Conservation (phyloP, 2,329 filamentous ascomycete species). For the Orbilia brochopaga region DNA sequence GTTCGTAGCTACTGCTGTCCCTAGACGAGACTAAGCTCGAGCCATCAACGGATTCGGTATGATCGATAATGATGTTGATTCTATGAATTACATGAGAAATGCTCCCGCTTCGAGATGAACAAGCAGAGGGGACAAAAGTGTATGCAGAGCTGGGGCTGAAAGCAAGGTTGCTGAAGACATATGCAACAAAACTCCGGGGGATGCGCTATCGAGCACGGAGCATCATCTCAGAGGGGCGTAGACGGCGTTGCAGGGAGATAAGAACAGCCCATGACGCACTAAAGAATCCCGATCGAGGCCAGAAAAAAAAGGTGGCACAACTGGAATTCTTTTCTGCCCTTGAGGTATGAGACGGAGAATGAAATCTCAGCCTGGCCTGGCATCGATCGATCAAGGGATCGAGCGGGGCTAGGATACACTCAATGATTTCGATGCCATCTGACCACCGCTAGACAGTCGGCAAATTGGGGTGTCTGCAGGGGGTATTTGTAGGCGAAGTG, state of each 20-base stretch:
- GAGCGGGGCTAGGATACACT: conserved; percentile 48
- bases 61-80: conserved; percentile 56
- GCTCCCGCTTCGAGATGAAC: conserved; percentile 34
- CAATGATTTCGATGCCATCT: conserved; percentile 47
- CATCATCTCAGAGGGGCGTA: conserved; percentile 12
- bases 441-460: conserved; percentile 44
- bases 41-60: conserved; percentile 55
- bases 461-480: conserved; percentile 49
- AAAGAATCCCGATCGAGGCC: conserved; percentile 21
- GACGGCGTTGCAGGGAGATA: conserved; percentile 9
- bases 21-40: conserved; percentile 54
- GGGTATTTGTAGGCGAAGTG: conserved; percentile 50
- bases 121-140: conserved; percentile 17
- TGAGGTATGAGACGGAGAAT: conserved; percentile 16
- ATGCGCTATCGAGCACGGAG: background rate
- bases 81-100: conserved; percentile 52
- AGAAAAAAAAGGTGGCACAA: conserved; percentile 20
- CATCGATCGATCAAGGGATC: conserved; percentile 32
- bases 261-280: conserved; percentile 1
- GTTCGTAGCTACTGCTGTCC: conserved; percentile 53
- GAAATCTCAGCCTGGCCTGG: conserved; percentile 24
- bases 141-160: conserved; percentile 4
- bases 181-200: conserved; percentile 9
- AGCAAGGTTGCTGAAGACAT: conserved; percentile 6
- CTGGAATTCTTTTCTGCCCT: conserved; percentile 12